These are phyloP conservation scores for Aspergillus viridinutans DNA, from an alignment of 2,329 filamentous ascomycete species.

Conservation along the genomic window DNA sequence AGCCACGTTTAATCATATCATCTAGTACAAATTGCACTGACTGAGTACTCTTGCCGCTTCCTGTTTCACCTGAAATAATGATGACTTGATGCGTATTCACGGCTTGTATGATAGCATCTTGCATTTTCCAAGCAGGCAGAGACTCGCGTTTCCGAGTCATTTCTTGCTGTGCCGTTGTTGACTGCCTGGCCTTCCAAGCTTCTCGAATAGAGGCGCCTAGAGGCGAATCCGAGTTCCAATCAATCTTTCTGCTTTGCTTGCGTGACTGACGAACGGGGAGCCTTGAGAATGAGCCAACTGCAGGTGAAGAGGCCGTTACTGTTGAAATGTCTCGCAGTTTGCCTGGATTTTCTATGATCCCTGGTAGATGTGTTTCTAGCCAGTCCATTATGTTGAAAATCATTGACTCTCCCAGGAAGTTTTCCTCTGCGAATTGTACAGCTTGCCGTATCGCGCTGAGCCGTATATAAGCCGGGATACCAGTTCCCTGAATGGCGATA, in stretches of 20 bases:
- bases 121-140: conserved; percentile 83
- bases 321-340: conserved; percentile 78
- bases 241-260: conserved; percentile 55
- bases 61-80: conserved; percentile 95
- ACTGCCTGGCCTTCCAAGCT: conserved; percentile 67
- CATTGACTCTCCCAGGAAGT: conserved; percentile 79
- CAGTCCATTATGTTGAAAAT: conserved; percentile 87
- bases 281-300: conserved; percentile 13
- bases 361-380: conserved; percentile 78
- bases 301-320: conserved; percentile 55
- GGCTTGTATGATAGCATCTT: conserved; percentile 69
- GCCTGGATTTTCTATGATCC: conserved; percentile 80
- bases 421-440: conserved; percentile 64
- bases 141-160: conserved; percentile 70
- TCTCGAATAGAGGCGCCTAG: conserved; percentile 56
- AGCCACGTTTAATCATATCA: conserved; percentile 71
- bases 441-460: conserved; percentile 79
- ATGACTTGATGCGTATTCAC: conserved; percentile 79
- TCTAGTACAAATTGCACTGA: conserved; percentile 95
- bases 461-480: conserved; percentile 86
- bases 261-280: conserved; percentile 26
- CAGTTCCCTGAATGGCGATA: conserved; percentile 62
- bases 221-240: conserved; percentile 57
- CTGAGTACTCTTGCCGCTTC: conserved; percentile 94
- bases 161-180: conserved; percentile 60